Evolutionary conservation across 805 yeast genomes (phyloP).

Genomic region (Phaffomyces antillensis): DNA sequence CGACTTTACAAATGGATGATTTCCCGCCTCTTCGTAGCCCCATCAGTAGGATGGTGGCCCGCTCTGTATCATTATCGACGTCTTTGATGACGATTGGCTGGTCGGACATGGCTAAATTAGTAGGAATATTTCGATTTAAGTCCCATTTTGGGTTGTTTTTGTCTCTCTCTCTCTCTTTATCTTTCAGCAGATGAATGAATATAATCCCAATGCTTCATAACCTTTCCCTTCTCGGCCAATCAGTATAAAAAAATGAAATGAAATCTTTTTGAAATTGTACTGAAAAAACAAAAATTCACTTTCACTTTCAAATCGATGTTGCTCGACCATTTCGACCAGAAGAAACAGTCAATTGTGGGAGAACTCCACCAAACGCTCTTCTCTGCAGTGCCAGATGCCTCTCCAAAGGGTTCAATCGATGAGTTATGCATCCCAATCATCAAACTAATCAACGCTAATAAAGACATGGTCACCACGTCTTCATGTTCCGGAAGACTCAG

Average conservation of each 20-base stretch:
- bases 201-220: no score
- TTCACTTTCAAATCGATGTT: constrained; percentile 7
- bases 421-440: constrained; percentile 66
- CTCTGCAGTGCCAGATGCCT: constrained; percentile 50
- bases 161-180: no score
- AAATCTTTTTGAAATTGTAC: no score
- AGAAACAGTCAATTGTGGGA: constrained; percentile 46
- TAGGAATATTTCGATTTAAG: no score
- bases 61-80: constrained; percentile 43
- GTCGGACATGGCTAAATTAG: constrained; percentile 2
- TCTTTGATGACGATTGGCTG: constrained; percentile 8
- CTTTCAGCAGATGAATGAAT: no score
- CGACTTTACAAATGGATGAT: constrained; percentile 91
- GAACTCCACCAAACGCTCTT: constrained; percentile 41
- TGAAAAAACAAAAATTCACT: no score
- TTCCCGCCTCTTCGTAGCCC: constrained; percentile 85
- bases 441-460: constrained; percentile 51
- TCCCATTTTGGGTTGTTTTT: not conserved
- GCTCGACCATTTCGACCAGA: constrained; percentile 56
- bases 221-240: not conserved
- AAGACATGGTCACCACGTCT: constrained; percentile 76
- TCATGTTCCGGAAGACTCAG: constrained; percentile 86
- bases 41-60: constrained; percentile 79
- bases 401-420: constrained; percentile 88
- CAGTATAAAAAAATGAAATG: no score